Conservation (phyloP, 495 filamentous ascomycete species). For the Niebla homalea region DNA sequence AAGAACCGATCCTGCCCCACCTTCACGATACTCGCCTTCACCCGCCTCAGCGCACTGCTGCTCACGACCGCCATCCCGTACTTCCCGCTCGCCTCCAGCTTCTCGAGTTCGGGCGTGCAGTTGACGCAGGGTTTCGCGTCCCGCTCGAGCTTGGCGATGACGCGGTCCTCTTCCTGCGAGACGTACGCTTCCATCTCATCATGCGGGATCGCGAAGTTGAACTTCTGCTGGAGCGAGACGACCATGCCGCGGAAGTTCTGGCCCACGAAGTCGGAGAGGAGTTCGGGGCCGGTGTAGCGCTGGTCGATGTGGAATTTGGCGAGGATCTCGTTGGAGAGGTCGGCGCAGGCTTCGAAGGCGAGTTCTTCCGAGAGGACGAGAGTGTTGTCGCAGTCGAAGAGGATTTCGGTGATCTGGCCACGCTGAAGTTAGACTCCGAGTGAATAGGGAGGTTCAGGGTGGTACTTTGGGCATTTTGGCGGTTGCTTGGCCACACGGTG, state of each 20-base stretch:
- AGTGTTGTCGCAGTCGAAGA: slow-evolving; percentile 97
- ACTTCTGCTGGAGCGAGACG: slow-evolving; percentile 59
- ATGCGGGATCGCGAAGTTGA: slow-evolving; percentile 50
- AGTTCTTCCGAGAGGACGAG: slow-evolving; percentile 84
- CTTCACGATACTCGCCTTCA: slow-evolving; percentile 69
- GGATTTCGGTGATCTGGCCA: slow-evolving; percentile 60
- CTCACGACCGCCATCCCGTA: slow-evolving; percentile 77
- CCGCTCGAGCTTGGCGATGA: slow-evolving; percentile 63
- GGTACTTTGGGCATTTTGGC: slow-evolving; percentile 36
- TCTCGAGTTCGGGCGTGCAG: slow-evolving; percentile 52
- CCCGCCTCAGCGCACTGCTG: slow-evolving; percentile 64
- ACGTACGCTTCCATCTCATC: slow-evolving; percentile 69
- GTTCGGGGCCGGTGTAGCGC: slow-evolving; percentile 66
- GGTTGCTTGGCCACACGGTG: background rate
- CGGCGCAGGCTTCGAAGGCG: slow-evolving; percentile 89
- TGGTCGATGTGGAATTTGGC: slow-evolving; percentile 46
- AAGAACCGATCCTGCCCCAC: slow-evolving; percentile 73
- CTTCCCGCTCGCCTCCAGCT: slow-evolving; percentile 44
- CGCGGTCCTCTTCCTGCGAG: slow-evolving; percentile 63
- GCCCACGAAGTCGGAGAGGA: slow-evolving; percentile 83
- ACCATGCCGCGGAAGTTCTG: slow-evolving; percentile 96
- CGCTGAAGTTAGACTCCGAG: slow-evolving; percentile 1
- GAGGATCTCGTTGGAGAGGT: slow-evolving; percentile 84
- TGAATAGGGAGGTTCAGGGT: background rate
- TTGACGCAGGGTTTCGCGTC: slow-evolving; percentile 66